Base-by-base conservation (phyloP, 2,329 filamentous ascomycete species). In the Hymenoscyphus linearis region DNA sequence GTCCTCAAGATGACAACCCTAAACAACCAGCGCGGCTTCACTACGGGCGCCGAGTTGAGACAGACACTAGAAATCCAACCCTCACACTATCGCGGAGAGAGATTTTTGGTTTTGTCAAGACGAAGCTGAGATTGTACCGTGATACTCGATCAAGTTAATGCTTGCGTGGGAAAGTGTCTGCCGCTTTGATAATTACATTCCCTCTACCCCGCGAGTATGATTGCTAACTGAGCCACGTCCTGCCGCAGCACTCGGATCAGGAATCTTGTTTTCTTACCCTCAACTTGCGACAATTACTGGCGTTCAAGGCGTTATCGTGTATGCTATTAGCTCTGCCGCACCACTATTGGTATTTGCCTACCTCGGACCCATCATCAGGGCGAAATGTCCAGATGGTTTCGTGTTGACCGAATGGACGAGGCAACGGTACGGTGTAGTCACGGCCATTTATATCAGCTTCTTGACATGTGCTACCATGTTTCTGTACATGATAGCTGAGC, bases 111-210 rank as follows among this genome's bases (percentile, higher is more conserved):
- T 52, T 57, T 67, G 65, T 60, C 35, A 50, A 67, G 72, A 84
- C 79, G 84, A 92, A 85, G 90, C 90, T 93, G 90, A 95, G 90
- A 93, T 88, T 87, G 88, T 85, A 95, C 90, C 90, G 90, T 93
- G 81, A 78, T 87, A 93, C 90, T 93, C 90, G 90, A 95, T 90
- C 90, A 95, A 95, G 90, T 90, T 93, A 95, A 93, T 92, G 88
- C 90, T 95, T 95, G 90, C 90, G 90, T 93, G 90, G 87, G 90
- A 89, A 93, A 93, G 83, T 90, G 93, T 90, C 89, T 93, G 90
- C 90, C 90, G 89, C 89, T 91, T 85, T 63, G 79, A 76, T 78
- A 74, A 76, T 74, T 72, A 69, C 70, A 74, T 71, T 69, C 67
- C 69, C 63, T 65, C 64, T 61, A 58, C 57, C 36, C 36, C 44